These are phyloP conservation scores for Trichophyton benhamiae DNA, from an alignment of 2,329 filamentous ascomycete genomes.

Conservation along the genomic window DNA sequence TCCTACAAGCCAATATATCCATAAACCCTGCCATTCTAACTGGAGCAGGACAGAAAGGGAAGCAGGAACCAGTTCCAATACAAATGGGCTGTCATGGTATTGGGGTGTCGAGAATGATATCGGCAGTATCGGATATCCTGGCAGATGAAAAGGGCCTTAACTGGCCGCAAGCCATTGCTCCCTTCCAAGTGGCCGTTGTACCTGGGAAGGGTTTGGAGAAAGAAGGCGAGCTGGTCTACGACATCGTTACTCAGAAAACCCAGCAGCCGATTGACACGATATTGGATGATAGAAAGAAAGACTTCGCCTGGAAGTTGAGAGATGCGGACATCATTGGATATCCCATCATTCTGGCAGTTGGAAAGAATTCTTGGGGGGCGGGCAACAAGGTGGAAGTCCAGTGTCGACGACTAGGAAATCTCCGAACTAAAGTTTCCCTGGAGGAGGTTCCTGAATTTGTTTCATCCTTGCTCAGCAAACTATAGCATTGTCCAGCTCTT, in stretches of 20 bases:
- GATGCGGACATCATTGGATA: conserved; percentile 88
- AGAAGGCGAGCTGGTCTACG: conserved; percentile 51
- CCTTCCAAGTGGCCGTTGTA: conserved; percentile 64
- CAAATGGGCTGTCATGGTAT: conserved; percentile 98
- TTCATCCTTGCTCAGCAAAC: conserved; percentile 35
- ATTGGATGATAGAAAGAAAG: conserved; percentile 59
- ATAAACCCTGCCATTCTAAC: conserved; percentile 24
- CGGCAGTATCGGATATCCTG: conserved; percentile 66
- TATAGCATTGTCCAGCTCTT: conserved; percentile 31
- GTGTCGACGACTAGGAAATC: conserved; percentile 50
- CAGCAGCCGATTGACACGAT: conserved; percentile 46
- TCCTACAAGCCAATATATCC: conserved; percentile 54
- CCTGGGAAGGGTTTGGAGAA: conserved; percentile 35
- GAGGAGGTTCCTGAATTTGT: conserved; percentile 40
- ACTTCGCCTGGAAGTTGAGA: conserved; percentile 71
- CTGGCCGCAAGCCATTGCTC: conserved; percentile 79
- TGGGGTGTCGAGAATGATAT: conserved; percentile 80
- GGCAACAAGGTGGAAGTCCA: conserved; percentile 60
- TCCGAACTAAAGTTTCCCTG: conserved; percentile 48
- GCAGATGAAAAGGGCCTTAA: conserved; percentile 63
- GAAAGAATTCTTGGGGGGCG: conserved; percentile 54
- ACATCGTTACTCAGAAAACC: conserved; percentile 37
- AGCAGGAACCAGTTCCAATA: conserved; percentile 39
- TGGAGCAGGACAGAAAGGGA: neutral
- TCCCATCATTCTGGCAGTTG: conserved; percentile 68